phyloP scores from a whole-genome alignment of 2,329 filamentous ascomycete genomes.

The Zarea fungicola region DNA sequence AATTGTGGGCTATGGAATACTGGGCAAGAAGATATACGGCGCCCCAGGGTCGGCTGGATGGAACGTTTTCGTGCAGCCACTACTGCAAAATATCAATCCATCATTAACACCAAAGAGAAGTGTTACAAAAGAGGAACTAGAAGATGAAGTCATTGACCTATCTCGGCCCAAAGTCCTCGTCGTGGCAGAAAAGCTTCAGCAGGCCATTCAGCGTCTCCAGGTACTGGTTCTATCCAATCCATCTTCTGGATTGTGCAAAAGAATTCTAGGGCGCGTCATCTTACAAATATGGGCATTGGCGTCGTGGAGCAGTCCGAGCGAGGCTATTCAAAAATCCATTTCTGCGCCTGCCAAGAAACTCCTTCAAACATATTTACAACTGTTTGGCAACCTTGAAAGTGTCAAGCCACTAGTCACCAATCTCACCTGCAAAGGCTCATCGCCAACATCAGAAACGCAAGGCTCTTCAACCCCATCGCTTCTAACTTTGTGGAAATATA shows the following conservation, averaged over 20 bases:
- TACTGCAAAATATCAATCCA: conserved; percentile 49
- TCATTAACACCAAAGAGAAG: conserved; percentile 20
- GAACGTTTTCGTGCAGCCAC: conserved; percentile 55
- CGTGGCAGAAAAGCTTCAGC: conserved; percentile 39
- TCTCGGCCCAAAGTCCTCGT: conserved; percentile 41
- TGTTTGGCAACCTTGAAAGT: conserved; percentile 48
- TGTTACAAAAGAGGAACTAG: conserved; percentile 18
- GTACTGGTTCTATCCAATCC: conserved; percentile 58
- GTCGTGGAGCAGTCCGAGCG: conserved; percentile 39
- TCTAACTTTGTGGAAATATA: conserved; percentile 48
- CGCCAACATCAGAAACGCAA: background rate
- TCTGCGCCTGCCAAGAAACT: conserved; percentile 44
- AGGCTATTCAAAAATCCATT: conserved; percentile 32
- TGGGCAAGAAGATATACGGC: conserved; percentile 58
- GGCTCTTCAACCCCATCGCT: conserved; percentile 16
- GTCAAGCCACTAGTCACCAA: conserved; percentile 46
- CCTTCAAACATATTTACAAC: conserved; percentile 51
- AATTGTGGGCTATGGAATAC: conserved; percentile 51
- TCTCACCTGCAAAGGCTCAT: conserved; percentile 50
- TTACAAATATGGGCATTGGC: conserved; percentile 59
- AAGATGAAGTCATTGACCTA: conserved; percentile 41
- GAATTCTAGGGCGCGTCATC: conserved; percentile 54
- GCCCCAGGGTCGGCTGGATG: conserved; percentile 59
- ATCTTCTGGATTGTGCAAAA: conserved; percentile 58
- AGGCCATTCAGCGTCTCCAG: conserved; percentile 49